Base-by-base conservation (phyloP, 331 rosid species). In the Acacia concinna region DNA sequence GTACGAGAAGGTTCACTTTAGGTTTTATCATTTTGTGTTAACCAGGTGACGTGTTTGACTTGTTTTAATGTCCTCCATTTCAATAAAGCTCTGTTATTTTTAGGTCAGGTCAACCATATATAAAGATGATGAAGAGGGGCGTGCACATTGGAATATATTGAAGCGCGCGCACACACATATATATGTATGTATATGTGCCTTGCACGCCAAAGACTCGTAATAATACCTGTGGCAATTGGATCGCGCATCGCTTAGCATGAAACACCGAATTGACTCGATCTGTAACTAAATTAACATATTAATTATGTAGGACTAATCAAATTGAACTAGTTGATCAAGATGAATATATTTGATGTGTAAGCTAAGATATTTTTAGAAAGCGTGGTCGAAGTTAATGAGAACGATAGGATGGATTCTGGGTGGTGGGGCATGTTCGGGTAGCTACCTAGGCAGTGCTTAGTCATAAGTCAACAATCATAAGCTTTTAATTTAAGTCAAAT, bases 21-120 rank as follows among this genome's bases (percentile, higher is more conserved):
- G 21, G 30, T 60, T 60, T 60, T 60, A 30, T 60, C 67, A 60
- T 60, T 21, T 23, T 60, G 38, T 60, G 67, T 60, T 27, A 60
- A 60, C 30, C 67, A 60, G 67, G 18, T 68, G 88, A 71, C 83
- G 87, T 85, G 79, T 71, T 74, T 82, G 80, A 80, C 88, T 83
- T 76, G 27, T 63, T 32, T 17, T 66, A 32, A 49, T 52, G 6
- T 63, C 65, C 47, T 68, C 46, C 56, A 68, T 43, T 68, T 78
- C 68, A 56, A 69, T 7, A 17, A 37, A 41, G 44, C 25, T 17
- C 46, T 76, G 85, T 67, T 43, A 27, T 20, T 13, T 34, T 63
- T 78, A 28, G 20, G 18, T 38, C 54, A 87, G 77, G 88, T 89
- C 96, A 86, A 84, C 91, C 88, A 66, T 46, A 17, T 46, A 15